A percentile compares a stretch with the other conserved stretches of the same genome.
phyloP scores from a whole-genome alignment of 495 filamentous ascomycete genomes.

The Aspergillus haitiensis region DNA sequence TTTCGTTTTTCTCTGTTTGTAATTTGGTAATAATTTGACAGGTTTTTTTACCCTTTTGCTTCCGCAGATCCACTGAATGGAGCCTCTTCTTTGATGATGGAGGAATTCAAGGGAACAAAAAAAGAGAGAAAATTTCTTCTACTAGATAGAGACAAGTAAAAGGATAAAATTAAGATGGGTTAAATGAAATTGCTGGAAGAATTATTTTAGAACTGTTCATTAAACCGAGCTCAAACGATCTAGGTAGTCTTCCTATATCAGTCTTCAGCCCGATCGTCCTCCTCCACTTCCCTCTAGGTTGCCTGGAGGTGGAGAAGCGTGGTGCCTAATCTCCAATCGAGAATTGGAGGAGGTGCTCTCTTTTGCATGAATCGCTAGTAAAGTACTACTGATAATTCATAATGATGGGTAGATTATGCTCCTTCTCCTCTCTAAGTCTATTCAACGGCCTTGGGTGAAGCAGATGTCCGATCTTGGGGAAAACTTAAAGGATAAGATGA shows the following conservation, averaged over 20 bases:
- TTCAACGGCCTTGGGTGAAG: too few relatives aligned
- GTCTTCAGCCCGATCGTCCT: slow-evolving; percentile 17
- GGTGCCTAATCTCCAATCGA: slow-evolving; percentile 9
- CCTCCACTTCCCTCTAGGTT: slow-evolving; percentile 4
- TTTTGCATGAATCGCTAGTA: background rate
- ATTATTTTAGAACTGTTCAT: background rate
- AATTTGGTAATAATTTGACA: slow-evolving; percentile 31
- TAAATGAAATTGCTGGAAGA: background rate
- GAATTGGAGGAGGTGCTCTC: background rate
- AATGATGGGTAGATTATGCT: background rate
- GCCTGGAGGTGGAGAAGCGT: slow-evolving; percentile 19
- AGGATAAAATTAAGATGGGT: background rate
- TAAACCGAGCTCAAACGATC: too few relatives aligned
- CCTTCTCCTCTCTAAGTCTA: background rate
- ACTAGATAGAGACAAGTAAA: too few relatives aligned
- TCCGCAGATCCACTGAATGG: slow-evolving; percentile 35
- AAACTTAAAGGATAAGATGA: background rate
- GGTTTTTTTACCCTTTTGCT: slow-evolving; percentile 24
- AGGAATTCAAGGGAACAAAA: slow-evolving; percentile 5
- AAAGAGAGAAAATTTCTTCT: background rate
- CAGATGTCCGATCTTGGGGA: background rate
- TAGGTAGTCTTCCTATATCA: slow-evolving; percentile 12
- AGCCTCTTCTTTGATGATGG: slow-evolving; percentile 18
- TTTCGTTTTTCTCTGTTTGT: slow-evolving; percentile 50
- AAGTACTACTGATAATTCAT: background rate